A percentile compares a stretch with the other conserved stretches of the same genome.
Conservation (phyloP, 2,329 filamentous ascomycete genomes). For the Epicoccum nigrum region DNA sequence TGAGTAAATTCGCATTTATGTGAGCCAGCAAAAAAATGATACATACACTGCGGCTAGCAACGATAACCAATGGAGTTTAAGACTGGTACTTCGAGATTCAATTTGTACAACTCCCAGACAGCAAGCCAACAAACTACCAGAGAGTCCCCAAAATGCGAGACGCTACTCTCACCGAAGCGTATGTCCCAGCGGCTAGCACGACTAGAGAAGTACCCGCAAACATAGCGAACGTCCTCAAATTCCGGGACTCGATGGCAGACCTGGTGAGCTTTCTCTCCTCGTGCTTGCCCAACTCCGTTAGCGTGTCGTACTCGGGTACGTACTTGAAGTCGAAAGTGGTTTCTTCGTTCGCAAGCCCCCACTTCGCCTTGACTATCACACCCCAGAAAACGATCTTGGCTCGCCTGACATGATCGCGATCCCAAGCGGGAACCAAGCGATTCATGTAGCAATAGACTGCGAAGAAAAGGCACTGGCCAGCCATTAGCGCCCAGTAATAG, state of each 20-base stretch:
- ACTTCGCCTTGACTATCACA: conserved; percentile 67
- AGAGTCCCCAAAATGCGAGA: conserved; percentile 24
- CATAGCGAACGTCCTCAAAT: conserved; percentile 54
- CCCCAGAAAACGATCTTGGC: conserved; percentile 62
- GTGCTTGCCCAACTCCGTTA: conserved; percentile 55
- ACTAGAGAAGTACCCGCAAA: conserved; percentile 45
- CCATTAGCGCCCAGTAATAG: conserved; percentile 66
- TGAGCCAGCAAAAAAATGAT: background rate
- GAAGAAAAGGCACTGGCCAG: conserved; percentile 71
- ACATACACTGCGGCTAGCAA: too few relatives aligned
- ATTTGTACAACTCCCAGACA: background rate
- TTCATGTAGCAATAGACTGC: conserved; percentile 61
- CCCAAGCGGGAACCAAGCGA: conserved; percentile 56
- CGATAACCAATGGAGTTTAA: too few relatives aligned
- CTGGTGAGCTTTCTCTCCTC: conserved; percentile 47
- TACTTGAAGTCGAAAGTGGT: conserved; percentile 75
- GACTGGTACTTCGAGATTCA: too few relatives aligned
- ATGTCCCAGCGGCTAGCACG: conserved; percentile 32
- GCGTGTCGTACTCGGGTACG: conserved; percentile 61
- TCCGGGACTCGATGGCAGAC: conserved; percentile 54
- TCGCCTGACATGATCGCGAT: conserved; percentile 59
- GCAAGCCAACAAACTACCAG: conserved; percentile 19
- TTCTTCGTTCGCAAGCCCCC: conserved; percentile 65
- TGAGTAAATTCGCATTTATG: background rate
- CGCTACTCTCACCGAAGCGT: conserved; percentile 34